Evolutionary conservation across 257 asterid genomes (phyloP), one percentile per base, ranked within the genome.

Genomic region (Nicotiana attenuata): DNA sequence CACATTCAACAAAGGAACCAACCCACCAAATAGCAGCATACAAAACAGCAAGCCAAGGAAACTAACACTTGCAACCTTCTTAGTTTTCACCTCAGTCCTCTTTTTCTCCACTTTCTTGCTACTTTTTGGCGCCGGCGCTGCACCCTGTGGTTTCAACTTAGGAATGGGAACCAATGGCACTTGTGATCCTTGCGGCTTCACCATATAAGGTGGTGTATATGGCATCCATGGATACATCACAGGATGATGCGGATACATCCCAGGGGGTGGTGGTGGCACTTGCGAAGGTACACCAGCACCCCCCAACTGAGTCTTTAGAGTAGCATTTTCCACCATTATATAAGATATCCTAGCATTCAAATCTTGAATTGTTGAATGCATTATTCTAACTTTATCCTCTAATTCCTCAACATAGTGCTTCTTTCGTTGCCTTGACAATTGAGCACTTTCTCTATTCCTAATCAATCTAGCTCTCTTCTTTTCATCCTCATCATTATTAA

Each of bases 401-500:
- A 96, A 89, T 87, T 96, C 99, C 85, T 92, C 99, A 6, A 96
- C 97, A 80, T 94, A 93, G 86, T 92, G 99, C 82, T 94, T 96
- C 89, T 92, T 96, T 82, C 98, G 92, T 90, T 92, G 99, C 75
- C 99, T 90, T 4, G 99, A 96, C 63, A 96, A 86, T 52, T 94
- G 99, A 57, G 99, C 99, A 90, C 99, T 96, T 87, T 96, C 99
- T 60, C 99, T 89, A 83, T 96, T 96, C 93, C 99, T 94, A 91
- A 94, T 89, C 85, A 96, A 81, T 92, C 99, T 91, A 3, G 94
- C 94, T 84, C 85, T 92, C 87, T 86, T 91, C 86, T 89, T 96
- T 88, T 94, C 98, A 0, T 94, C 99, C 68, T 91, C 98, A 61
- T 88, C 97, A 52, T 81, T 85, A 87, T 89, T 75, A 53, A 84